Conservation (phyloP, 2,329 filamentous ascomycete species). For the Neophaeococcomyces aloes region DNA sequence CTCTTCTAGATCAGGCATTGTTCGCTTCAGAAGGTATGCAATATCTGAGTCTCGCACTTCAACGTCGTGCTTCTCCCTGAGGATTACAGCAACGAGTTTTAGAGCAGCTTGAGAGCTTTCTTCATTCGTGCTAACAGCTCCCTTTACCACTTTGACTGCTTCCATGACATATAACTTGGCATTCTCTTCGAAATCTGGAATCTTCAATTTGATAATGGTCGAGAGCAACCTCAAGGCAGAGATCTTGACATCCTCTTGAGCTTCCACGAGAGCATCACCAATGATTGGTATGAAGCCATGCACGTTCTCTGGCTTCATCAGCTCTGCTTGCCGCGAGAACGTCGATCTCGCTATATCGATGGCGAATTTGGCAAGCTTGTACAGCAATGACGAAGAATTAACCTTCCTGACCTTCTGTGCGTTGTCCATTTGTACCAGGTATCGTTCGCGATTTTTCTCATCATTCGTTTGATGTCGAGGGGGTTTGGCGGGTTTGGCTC, state of each 20-base stretch:
- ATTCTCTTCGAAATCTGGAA: constrained; percentile 58
- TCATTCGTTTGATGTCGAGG: constrained; percentile 34
- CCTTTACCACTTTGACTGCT: constrained; percentile 69
- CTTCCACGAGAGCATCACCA: constrained; percentile 72
- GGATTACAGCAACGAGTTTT: constrained; percentile 74
- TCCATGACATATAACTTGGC: constrained; percentile 74
- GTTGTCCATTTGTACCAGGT: constrained; percentile 66
- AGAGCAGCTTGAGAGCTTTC: constrained; percentile 80
- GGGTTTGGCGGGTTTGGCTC: constrained; percentile 41
- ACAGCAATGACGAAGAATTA: constrained; percentile 50
- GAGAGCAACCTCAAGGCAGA: constrained; percentile 76
- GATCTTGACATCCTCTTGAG: constrained; percentile 86
- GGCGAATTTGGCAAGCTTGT: constrained; percentile 81
- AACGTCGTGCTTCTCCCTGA: constrained; percentile 69
- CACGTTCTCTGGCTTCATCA: constrained; percentile 70
- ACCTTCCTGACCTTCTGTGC: constrained; percentile 48
- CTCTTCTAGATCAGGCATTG: constrained; percentile 84
- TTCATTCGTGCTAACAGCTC: constrained; percentile 64
- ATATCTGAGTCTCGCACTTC: constrained; percentile 69
- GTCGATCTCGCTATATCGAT: constrained; percentile 76
- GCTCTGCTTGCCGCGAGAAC: constrained; percentile 71
- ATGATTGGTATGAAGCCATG: constrained; percentile 79
- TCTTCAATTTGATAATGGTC: constrained; percentile 72
- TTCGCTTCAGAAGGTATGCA: constrained; percentile 67
- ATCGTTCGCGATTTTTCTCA: constrained; percentile 56